Percentiles rank a stretch among this genome's conserved stretches.
These are phyloP conservation scores for Crithidia bombi DNA, from an alignment of 208 protist species.

Conservation along the genomic window DNA sequence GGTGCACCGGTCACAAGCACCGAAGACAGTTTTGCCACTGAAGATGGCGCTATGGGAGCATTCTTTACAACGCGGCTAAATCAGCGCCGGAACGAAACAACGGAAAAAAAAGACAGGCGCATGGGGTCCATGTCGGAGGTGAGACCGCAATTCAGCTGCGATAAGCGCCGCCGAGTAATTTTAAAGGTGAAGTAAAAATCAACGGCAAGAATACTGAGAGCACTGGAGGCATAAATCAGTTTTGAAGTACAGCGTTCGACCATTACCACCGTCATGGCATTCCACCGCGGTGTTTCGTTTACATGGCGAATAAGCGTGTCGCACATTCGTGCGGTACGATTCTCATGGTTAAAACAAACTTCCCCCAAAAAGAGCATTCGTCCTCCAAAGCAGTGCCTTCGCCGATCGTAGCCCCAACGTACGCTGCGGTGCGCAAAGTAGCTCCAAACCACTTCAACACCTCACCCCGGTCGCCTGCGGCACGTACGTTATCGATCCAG, in stretches of 20 bases:
- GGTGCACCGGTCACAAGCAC: slow-evolving; percentile 1
- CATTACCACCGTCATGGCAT: background rate
- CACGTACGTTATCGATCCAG: slow-evolving; percentile 7
- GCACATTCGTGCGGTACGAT: background rate
- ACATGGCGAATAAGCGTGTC: slow-evolving; percentile 1
- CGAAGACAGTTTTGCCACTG: background rate
- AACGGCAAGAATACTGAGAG: background rate
- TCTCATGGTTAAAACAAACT: background rate
- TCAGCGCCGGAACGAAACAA: slow-evolving; percentile 4
- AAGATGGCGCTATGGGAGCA: background rate
- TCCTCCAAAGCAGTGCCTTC: background rate
- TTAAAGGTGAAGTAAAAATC: background rate
- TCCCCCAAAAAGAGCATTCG: background rate
- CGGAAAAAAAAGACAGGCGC: background rate
- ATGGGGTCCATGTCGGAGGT: background rate
- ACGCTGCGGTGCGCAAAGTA: background rate
- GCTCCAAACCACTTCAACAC: background rate
- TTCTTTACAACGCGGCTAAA: background rate
- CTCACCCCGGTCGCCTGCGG: background rate
- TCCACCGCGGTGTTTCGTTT: background rate
- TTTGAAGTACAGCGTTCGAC: background rate
- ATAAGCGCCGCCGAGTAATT: background rate
- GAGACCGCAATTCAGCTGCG: background rate
- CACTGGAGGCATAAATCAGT: background rate
- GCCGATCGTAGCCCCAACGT: background rate